Conservation (phyloP, 192 early-diverging fungal species). For the Backusella sp. region DNA sequence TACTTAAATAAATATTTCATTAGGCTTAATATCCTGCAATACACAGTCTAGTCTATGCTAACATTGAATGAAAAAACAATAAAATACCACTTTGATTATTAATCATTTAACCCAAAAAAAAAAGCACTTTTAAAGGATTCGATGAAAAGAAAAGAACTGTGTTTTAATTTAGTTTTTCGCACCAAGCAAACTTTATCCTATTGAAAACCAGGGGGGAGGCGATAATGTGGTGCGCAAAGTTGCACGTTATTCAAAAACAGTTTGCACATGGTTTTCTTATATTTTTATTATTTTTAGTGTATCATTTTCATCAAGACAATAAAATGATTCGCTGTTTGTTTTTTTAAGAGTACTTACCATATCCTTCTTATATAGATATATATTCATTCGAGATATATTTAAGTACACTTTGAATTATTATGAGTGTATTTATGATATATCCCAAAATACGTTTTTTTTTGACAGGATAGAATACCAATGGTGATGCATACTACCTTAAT, state of each 20-base stretch:
- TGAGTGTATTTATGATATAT: not conserved
- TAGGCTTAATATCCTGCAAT: not conserved
- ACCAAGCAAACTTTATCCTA: not conserved
- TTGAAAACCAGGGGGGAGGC: not conserved
- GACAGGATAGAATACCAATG: not conserved
- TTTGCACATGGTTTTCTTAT: not conserved
- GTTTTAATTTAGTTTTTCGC: not conserved
- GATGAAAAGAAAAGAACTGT: not conserved
- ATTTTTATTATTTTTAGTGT: not conserved
- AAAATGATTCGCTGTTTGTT: not conserved
- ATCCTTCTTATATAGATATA: not conserved
- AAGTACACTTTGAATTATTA: not conserved
- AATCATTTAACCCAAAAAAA: not conserved
- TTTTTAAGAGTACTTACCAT: not conserved
- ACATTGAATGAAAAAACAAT: not conserved
- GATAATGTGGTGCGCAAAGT: not conserved
- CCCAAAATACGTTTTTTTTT: not conserved
- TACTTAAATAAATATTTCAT: not conserved
- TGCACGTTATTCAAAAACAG: not conserved
- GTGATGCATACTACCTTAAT: not conserved
- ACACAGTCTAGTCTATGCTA: not conserved
- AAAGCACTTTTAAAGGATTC: not conserved
- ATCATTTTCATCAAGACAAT: not conserved
- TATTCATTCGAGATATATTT: not conserved
- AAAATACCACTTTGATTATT: not conserved